These are phyloP conservation scores for Blastobotrys mokoenaii DNA, from an alignment of 805 yeast species.

Conservation along the genomic window DNA sequence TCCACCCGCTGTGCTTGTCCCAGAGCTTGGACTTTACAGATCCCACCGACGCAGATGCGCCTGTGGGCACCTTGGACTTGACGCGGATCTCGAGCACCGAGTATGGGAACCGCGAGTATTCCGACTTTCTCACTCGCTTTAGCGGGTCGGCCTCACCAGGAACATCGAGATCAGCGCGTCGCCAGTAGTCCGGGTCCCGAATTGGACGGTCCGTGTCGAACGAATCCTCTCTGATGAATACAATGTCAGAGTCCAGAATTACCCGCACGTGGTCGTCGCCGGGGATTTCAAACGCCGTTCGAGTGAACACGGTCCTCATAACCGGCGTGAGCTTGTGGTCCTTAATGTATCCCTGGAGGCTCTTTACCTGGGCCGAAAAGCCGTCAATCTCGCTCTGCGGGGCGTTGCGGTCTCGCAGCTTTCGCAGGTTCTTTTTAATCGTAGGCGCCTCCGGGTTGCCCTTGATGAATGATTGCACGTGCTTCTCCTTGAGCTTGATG, in stretches of 20 bases:
- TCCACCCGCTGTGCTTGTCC: slow-evolving; percentile 42
- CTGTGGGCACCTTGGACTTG: slow-evolving; percentile 34
- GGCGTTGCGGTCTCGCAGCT: slow-evolving; percentile 55
- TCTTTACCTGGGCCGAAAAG: slow-evolving; percentile 46
- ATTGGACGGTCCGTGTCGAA: slow-evolving; percentile 80
- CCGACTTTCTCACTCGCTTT: slow-evolving; percentile 75
- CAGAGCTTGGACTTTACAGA: too few relatives aligned
- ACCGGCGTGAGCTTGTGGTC: slow-evolving; percentile 73
- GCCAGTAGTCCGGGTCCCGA: slow-evolving; percentile 86
- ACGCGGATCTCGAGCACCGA: slow-evolving; percentile 77
- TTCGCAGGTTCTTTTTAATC: slow-evolving; percentile 46
- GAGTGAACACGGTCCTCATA: slow-evolving; percentile 74
- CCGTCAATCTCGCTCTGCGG: slow-evolving; percentile 44
- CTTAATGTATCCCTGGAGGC: slow-evolving; percentile 53
- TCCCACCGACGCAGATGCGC: slow-evolving; percentile 18
- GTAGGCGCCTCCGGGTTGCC: slow-evolving; percentile 33
- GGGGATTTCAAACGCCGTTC: slow-evolving; percentile 97
- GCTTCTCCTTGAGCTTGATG: slow-evolving; percentile 69
- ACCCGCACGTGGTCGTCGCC: slow-evolving; percentile 92
- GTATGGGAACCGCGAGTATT: slow-evolving; percentile 67
- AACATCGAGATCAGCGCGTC: slow-evolving; percentile 77
- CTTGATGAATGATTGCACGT: slow-evolving; percentile 62
- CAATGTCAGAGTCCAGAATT: slow-evolving; percentile 79
- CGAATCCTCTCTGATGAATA: slow-evolving; percentile 83
- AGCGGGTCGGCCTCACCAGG: slow-evolving; percentile 61